A percentile compares a stretch with the other conserved stretches of the same genome.
phyloP scores from a whole-genome alignment of 2,329 filamentous ascomycete species.

The Huntiella omanensis region DNA sequence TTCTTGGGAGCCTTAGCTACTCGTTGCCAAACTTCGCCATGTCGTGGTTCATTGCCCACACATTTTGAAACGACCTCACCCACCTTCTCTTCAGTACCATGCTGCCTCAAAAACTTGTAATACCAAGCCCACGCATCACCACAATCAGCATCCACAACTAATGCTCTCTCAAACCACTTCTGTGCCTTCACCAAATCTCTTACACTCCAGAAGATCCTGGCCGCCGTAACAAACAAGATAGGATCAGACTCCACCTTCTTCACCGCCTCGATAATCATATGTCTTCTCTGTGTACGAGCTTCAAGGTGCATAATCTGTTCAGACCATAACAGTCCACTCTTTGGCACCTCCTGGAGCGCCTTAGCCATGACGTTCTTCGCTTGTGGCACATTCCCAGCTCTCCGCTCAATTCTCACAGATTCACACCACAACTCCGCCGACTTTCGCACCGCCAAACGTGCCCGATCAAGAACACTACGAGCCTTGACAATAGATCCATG shows the following conservation, averaged over 20 bases:
- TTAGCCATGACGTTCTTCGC: constrained; percentile 87
- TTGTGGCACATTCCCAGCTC: constrained; percentile 64
- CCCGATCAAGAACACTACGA: constrained; percentile 80
- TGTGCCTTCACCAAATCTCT: constrained; percentile 82
- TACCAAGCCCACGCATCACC: constrained; percentile 99
- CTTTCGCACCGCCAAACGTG: constrained; percentile 71
- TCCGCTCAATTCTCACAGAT: constrained; percentile 79
- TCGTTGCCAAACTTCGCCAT: constrained; percentile 82
- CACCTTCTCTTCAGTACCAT: constrained; percentile 87
- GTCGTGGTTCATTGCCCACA: constrained; percentile 64
- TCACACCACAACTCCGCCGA: constrained; percentile 76
- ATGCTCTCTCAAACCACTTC: constrained; percentile 93
- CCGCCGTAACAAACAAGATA: constrained; percentile 73
- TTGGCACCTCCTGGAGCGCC: constrained; percentile 78
- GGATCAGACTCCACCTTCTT: constrained; percentile 93
- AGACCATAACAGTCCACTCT: constrained; percentile 72
- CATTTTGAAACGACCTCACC: constrained; percentile 69
- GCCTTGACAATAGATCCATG: constrained; percentile 75
- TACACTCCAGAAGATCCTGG: constrained; percentile 91
- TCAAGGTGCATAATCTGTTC: constrained; percentile 95
- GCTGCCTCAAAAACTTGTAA: constrained; percentile 77
- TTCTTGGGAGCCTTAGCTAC: constrained; percentile 76
- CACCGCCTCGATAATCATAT: constrained; percentile 80
- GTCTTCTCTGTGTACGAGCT: constrained; percentile 76
- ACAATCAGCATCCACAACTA: constrained; percentile 66